Base-by-base conservation (phyloP, 2,329 filamentous ascomycete genomes). In the Diaporthe eres region DNA sequence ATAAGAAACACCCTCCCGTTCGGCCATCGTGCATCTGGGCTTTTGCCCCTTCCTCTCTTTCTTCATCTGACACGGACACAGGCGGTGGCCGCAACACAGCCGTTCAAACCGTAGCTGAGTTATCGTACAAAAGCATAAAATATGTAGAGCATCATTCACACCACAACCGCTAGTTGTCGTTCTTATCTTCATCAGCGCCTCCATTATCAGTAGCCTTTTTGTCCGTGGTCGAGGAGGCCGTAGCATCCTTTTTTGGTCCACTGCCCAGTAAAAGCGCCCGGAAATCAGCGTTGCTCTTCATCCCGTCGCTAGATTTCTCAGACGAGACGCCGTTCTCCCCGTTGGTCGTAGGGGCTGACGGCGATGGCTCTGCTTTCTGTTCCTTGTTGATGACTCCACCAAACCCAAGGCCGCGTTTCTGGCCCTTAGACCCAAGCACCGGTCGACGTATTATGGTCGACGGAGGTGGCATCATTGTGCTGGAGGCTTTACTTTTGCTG, bases 251-350 rank as follows among this genome's bases (percentile, higher is more conserved):
- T 34, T 78, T 75, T 34, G 71, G 70, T 58, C 80, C 80, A 78
- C 19, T 79, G 58, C 72, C 79, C 10, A 89, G 79, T 72, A 89
- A 86, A 80, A 89, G 83, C n/a, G 88, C 87, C 81, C 88, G 90
- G 78, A 91, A 91, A 79, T 91, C 89, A 2, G 88, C 88, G 81
- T 91, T 91, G 79, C 85, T 90, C 84, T 89, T 90, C 78, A 81
- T 82, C 25, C 82, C 79, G 67, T 83, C 79, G 31, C 78, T 71
- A 15, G 80, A 79, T 47, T 77, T 79, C 17, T 60, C 74, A 12
- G 77, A 74, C 58, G 61, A 73, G 70, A 77, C 58, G 31, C 75
- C 65, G 3, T 39, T 53, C 4, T 73, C 76, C 49, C 70, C 75
- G 58, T 76, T 77, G 28, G 74, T 76, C 28, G 71, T 78, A 63